Base-by-base conservation (phyloP, 1,139 yeast species). In the Yamadazyma sp. region DNA sequence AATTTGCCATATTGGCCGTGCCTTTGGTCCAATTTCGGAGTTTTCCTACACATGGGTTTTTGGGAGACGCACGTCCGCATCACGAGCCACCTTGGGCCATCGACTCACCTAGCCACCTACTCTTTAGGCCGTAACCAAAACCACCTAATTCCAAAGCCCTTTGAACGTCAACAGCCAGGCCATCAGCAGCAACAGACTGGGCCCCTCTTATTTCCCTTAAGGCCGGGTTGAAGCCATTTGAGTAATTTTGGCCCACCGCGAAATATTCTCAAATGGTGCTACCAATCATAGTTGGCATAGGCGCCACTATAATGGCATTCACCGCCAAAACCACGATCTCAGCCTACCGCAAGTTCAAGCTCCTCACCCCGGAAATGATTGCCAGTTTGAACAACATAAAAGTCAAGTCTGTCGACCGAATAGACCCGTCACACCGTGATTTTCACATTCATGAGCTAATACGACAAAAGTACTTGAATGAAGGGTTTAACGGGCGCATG, bases 261-360 rank as follows among this genome's bases (percentile, higher is more conserved):
- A 23, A 23, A 7, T n/a, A 13, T 12, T 15, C 21, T 12, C 18
- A 18, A 18, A 46, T 47, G 50, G 51, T 48, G 25, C 59, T 80
- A 25, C 86, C 87, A 11, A 70, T 81, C 2, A 56, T 80, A 16
- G 46, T 78, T 7, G 86, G 86, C 3, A 39, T 78, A 7, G 86
- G 84, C 1, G 75, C 73, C 9, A 76, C 86, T 0, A 49, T 74
- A 0, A 67, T 64, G 0, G 86, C 85, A 0, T 51, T 81, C 6
- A 66, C 80, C 0, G 67, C 73, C 15, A 76, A 70, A 53, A 73
- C 82, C 1, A 67, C 78, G 2, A 36, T 78, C 1, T 48, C 61
- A 2, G 78, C 86, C 0, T 62, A 62, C 29, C 45, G 64, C 6
- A 69, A 75, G 48, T 78, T 57, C 48, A 44, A 56, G 14, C 59